phyloP scores from a whole-genome alignment of 164 flowering plant genomes.

The Cinnamomum micranthum region DNA sequence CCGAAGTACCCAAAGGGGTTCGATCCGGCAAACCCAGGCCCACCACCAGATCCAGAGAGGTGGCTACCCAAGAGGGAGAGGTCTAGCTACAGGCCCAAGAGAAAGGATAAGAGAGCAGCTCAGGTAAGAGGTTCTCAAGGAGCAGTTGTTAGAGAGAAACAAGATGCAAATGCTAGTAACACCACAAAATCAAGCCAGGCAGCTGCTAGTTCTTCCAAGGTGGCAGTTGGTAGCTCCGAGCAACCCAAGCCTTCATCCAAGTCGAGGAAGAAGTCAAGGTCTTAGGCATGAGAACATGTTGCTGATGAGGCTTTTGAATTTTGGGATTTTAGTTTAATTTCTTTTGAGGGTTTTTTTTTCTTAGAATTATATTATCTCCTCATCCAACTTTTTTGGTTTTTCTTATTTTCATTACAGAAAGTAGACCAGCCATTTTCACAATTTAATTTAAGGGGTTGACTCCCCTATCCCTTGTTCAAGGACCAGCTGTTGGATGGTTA shows the following conservation, averaged over 20 bases:
- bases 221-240: background rate
- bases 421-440: too few species aligned
- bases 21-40: slow-evolving; percentile 93
- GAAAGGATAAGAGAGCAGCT: slow-evolving; percentile 92
- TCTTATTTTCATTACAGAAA: too few species aligned
- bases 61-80: slow-evolving; percentile 97
- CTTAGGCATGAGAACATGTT: background rate
- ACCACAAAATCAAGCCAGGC: slow-evolving; percentile 46
- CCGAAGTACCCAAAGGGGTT: slow-evolving; percentile 94
- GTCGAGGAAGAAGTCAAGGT: slow-evolving; percentile 5
- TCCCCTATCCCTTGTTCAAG: too few species aligned
- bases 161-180: slow-evolving; percentile 28
- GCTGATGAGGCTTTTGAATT: background rate
- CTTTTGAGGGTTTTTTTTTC: too few species aligned
- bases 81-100: slow-evolving; percentile 85
- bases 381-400: too few species aligned
- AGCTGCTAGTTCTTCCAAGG: slow-evolving; percentile 34
- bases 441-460: too few species aligned
- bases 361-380: too few species aligned
- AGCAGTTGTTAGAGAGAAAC: slow-evolving; percentile 73
- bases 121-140: slow-evolving; percentile 97
- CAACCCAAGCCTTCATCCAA: slow-evolving; percentile 2
- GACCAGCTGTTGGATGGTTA: too few species aligned
- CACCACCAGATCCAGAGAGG: slow-evolving; percentile 95
- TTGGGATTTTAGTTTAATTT: background rate